Conservation (phyloP, 208 protist species). For the Trypanosomatidae sp. region DNA sequence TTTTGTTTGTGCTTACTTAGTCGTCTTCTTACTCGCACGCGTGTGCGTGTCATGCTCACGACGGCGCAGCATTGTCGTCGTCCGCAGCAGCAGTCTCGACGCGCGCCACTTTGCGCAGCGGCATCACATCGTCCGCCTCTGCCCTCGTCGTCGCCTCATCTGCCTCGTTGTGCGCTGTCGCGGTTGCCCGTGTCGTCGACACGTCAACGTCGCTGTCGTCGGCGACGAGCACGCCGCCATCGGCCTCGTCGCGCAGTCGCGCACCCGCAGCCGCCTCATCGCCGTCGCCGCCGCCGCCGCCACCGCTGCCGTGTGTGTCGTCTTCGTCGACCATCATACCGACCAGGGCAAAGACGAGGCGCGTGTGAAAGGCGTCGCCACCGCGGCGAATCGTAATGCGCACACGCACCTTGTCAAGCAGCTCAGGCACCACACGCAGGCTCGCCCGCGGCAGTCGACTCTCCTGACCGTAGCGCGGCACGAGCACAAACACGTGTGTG, state of each 20-base stretch:
- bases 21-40: no score
- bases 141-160: no score
- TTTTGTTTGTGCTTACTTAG: no score
- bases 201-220: constrained; percentile 25
- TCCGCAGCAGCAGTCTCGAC: no score
- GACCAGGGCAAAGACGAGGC: constrained; percentile 43
- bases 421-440: constrained; percentile 36
- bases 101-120: no score
- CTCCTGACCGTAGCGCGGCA: constrained; percentile 85
- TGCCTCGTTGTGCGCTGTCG: no score
- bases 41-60: no score
- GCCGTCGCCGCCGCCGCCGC: constrained; percentile 10
- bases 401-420: constrained; percentile 71
- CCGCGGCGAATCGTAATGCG: constrained; percentile 33
- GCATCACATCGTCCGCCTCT: no score
- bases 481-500: constrained; percentile 74
- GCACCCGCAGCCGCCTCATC: background rate
- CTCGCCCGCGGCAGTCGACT: constrained; percentile 65
- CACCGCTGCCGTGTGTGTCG: background rate
- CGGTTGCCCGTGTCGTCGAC: no score
- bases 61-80: no score
- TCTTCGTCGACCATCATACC: constrained; percentile 39
- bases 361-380: constrained; percentile 70
- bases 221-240: constrained; percentile 18
- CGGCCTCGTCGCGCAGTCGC: constrained; percentile 12